phyloP scores from a whole-genome alignment of 2,329 filamentous ascomycete species.

The Claviceps sp. region DNA sequence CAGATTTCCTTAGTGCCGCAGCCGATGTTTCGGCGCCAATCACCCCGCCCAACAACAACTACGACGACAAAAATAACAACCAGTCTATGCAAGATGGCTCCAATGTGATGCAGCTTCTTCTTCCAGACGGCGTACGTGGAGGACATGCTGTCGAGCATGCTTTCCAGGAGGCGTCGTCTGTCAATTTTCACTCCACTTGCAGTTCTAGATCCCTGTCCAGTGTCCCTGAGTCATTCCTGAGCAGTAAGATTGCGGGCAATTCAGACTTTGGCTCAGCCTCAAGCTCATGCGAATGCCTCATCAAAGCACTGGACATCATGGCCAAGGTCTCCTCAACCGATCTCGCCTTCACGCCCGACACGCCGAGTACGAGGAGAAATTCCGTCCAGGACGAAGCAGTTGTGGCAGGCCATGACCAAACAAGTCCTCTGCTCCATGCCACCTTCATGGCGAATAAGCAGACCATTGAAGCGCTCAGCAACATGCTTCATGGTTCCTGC shows the following conservation, averaged over 20 bases:
- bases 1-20: background rate
- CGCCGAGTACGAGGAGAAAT: background rate
- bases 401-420: background rate
- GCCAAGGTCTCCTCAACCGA: background rate
- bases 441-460: conserved; percentile 3
- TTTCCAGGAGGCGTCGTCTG: background rate
- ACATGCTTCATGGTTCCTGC: conserved; percentile 20
- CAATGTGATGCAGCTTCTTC: background rate
- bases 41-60: background rate
- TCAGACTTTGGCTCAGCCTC: background rate
- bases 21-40: background rate
- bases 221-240: background rate
- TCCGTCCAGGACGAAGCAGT: background rate
- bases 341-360: no score
- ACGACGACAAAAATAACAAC: background rate
- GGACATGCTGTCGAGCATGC: background rate
- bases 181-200: background rate
- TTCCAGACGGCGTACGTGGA: background rate
- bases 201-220: background rate
- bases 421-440: background rate
- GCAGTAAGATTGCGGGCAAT: background rate
- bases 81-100: background rate
- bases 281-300: background rate
- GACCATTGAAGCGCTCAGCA: conserved; percentile 2
- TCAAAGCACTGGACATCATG: background rate